Percentiles rank a stretch among this genome's conserved stretches.
These are phyloP conservation scores for Alternaria incomplexa DNA, from an alignment of 2,329 filamentous ascomycete genomes.

Conservation along the genomic window DNA sequence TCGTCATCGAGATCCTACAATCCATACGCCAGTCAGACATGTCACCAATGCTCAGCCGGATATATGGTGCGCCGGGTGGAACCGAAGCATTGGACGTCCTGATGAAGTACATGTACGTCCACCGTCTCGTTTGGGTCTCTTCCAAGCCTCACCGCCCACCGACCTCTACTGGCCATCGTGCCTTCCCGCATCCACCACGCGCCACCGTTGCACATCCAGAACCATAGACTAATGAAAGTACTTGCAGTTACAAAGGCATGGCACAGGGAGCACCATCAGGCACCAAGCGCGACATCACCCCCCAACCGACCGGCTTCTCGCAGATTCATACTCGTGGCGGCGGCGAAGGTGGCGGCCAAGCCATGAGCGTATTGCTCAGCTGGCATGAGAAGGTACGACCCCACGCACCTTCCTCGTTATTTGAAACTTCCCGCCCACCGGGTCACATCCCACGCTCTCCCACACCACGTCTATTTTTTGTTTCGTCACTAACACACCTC, in stretches of 20 bases:
- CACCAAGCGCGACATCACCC: conserved; percentile 59
- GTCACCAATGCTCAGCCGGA: conserved; percentile 81
- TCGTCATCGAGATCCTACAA: conserved; percentile 90
- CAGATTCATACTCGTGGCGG: conserved; percentile 70
- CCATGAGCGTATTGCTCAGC: conserved; percentile 95
- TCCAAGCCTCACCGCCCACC: neutral
- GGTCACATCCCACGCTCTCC: neutral
- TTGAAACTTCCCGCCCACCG: neutral
- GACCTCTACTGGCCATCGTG: neutral
- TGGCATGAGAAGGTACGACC: conserved; percentile 86
- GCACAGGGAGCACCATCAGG: conserved; percentile 44
- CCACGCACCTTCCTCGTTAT: conserved; percentile 5
- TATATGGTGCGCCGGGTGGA: conserved; percentile 80
- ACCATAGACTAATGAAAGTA: conserved; percentile 21
- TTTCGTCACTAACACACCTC: conserved; percentile 22
- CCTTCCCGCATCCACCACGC: neutral
- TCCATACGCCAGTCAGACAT: conserved; percentile 97
- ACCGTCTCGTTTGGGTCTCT: neutral
- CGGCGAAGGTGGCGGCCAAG: conserved; percentile 75
- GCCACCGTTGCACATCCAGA: neutral
- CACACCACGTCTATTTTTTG: neutral
- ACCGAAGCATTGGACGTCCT: conserved; percentile 87
- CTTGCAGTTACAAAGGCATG: conserved; percentile 87
- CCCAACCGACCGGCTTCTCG: conserved; percentile 86
- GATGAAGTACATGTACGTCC: conserved; percentile 93